Conservation (phyloP, 129 eudicot species). For the Arctium minus region DNA sequence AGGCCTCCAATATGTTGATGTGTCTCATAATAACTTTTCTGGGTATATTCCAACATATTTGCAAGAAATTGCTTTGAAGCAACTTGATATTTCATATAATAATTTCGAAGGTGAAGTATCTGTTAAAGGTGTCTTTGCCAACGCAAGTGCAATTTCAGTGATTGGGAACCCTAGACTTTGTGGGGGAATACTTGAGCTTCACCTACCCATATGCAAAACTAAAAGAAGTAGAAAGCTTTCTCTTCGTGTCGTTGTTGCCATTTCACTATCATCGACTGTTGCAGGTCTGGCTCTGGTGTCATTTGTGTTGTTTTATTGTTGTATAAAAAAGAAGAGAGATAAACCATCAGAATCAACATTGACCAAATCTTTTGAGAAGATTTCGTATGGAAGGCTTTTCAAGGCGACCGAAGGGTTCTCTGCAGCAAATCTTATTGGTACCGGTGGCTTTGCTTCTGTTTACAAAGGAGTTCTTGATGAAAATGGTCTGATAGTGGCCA, state of each 20-base stretch:
- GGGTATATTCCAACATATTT: constrained; percentile 20
- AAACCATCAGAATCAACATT: neutral
- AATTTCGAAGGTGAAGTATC: constrained; percentile 21
- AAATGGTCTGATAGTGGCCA: constrained; percentile 14
- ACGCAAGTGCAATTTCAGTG: constrained; percentile 19
- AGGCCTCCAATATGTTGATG: constrained; percentile 6
- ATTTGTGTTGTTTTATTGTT: neutral
- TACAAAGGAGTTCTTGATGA: constrained; percentile 29
- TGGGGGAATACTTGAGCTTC: constrained; percentile 18
- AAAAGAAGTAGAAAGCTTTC: neutral
- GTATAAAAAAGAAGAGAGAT: neutral
- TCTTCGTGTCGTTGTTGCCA: neutral
- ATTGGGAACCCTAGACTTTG: constrained; percentile 22
- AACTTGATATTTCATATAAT: constrained; percentile 16
- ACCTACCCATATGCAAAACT: constrained; percentile 11
- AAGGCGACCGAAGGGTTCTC: constrained; percentile 37
- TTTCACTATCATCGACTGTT: constrained; percentile 5
- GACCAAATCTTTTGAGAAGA: constrained; percentile 7
- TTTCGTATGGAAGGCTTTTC: constrained; percentile 26
- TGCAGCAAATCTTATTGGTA: constrained; percentile 27
- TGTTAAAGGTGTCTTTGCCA: constrained; percentile 9
- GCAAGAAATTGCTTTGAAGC: neutral
- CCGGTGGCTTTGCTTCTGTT: constrained; percentile 31
- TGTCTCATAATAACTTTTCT: constrained; percentile 19
- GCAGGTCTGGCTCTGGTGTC: neutral